These are phyloP conservation scores for Gossypium longicalyx DNA, from an alignment of 345 rosid genomes.

Conservation along the genomic window DNA sequence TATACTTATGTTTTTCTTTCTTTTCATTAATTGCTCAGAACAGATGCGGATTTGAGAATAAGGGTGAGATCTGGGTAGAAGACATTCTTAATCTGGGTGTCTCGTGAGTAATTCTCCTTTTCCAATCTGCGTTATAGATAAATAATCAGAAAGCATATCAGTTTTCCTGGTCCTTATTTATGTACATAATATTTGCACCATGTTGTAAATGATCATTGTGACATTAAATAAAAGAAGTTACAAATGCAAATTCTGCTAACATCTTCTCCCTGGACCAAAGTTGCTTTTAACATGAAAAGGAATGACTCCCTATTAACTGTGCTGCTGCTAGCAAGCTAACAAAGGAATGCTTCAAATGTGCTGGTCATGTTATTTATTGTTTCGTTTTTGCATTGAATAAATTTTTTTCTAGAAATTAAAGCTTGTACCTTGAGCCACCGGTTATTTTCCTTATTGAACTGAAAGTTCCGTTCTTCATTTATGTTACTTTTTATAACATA, in stretches of 20 bases:
- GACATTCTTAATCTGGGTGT: slow-evolving; percentile 92
- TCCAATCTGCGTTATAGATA: not conserved
- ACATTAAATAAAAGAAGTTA: not conserved
- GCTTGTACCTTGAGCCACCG: not conserved
- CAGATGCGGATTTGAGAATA: slow-evolving; percentile 87
- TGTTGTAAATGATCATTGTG: not conserved
- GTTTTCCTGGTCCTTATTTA: slow-evolving; percentile 9
- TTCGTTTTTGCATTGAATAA: not conserved
- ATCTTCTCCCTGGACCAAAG: not conserved
- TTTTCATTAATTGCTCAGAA: slow-evolving; percentile 47
- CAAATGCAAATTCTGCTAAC: not conserved
- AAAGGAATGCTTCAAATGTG: not conserved
- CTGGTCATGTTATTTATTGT: not conserved
- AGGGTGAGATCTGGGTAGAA: slow-evolving; percentile 91
- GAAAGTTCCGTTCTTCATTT: not conserved
- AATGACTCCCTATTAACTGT: not conserved
- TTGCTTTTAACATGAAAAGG: not conserved
- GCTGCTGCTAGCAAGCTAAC: not conserved
- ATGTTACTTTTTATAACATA: not conserved
- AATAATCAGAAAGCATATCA: not conserved
- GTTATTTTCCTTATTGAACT: not conserved
- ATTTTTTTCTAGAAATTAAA: not conserved
- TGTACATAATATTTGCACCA: slow-evolving; percentile 14
- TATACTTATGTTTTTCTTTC: slow-evolving; percentile 6
- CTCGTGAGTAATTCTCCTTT: slow-evolving; percentile 59